phyloP scores from a whole-genome alignment of 768 basidiomycete genomes.

The Pisolithus microcarpus region DNA sequence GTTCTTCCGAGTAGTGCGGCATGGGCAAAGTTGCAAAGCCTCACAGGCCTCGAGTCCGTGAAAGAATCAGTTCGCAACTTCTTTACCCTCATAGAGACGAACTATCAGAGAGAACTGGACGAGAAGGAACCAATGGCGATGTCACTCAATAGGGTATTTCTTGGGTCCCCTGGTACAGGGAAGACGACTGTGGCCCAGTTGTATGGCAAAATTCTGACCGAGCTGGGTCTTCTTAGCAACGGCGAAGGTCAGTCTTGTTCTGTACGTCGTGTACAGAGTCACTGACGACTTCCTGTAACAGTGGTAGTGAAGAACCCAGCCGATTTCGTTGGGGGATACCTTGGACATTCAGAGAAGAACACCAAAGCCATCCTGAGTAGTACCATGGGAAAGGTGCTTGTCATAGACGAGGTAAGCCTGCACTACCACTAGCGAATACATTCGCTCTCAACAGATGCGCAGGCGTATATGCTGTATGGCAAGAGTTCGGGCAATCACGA shows the following conservation, averaged over 20 bases:
- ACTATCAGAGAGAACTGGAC: slow-evolving; percentile 53
- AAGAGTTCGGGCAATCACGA: slow-evolving; percentile 31
- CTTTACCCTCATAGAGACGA: slow-evolving; percentile 39
- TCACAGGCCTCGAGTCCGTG: slow-evolving; percentile 52
- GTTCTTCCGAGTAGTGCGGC: slow-evolving; percentile 39
- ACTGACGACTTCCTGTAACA: slow-evolving; percentile 14
- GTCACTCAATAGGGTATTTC: slow-evolving; percentile 58
- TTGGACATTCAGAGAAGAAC: slow-evolving; percentile 57
- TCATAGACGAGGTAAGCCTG: slow-evolving; percentile 56
- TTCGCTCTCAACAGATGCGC: not conserved
- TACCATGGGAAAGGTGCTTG: slow-evolving; percentile 57
- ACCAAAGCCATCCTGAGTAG: slow-evolving; percentile 57
- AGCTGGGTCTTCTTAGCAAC: slow-evolving; percentile 60
- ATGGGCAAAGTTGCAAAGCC: slow-evolving; percentile 44
- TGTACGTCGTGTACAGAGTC: not conserved
- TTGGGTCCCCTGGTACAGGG: slow-evolving; percentile 65
- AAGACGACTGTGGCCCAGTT: slow-evolving; percentile 65
- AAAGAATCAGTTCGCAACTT: slow-evolving; percentile 47
- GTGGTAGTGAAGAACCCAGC: slow-evolving; percentile 63
- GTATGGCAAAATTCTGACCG: slow-evolving; percentile 57
- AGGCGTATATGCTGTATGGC: slow-evolving; percentile 66
- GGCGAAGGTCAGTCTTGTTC: slow-evolving; percentile 49
- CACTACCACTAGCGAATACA: not conserved
- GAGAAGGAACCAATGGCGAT: slow-evolving; percentile 47
- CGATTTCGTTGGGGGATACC: slow-evolving; percentile 53